A percentile compares a stretch with the other conserved stretches of the same genome.
Conservation (phyloP, 169 alveolate species). For the Plasmodium fragile region DNA sequence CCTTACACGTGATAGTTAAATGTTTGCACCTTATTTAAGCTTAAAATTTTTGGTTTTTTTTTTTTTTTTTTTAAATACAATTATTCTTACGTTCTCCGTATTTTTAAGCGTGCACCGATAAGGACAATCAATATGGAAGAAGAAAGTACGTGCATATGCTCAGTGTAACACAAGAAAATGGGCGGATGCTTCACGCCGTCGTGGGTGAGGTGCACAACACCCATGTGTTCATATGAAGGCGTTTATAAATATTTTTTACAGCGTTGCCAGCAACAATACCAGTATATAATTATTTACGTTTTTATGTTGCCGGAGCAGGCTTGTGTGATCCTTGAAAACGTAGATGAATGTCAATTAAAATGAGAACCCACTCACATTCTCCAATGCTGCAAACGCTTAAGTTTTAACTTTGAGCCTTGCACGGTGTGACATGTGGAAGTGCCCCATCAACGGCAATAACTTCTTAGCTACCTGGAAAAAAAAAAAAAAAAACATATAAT, state of each 20-base stretch:
- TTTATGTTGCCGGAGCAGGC: neutral
- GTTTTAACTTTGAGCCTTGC: neutral
- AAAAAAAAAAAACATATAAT: neutral
- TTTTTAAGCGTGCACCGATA: neutral
- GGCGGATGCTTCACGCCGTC: neutral
- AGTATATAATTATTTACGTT: neutral
- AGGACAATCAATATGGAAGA: neutral
- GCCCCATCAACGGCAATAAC: neutral
- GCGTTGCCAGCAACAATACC: neutral
- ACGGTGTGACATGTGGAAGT: neutral
- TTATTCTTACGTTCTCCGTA: neutral
- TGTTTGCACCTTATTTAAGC: neutral
- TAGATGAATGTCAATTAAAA: neutral
- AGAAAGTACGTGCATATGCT: neutral
- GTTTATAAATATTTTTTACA: neutral
- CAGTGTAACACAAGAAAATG: neutral
- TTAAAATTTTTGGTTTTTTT: neutral
- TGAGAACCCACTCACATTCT: neutral
- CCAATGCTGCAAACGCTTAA: neutral
- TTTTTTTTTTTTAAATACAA: neutral
- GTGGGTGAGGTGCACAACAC: neutral
- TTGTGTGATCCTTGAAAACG: neutral
- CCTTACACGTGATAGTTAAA: neutral
- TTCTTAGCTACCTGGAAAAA: neutral
- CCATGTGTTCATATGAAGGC: neutral